Conservation (phyloP, 176 grass and related monocot genomes). For the Oryza officinalis region DNA sequence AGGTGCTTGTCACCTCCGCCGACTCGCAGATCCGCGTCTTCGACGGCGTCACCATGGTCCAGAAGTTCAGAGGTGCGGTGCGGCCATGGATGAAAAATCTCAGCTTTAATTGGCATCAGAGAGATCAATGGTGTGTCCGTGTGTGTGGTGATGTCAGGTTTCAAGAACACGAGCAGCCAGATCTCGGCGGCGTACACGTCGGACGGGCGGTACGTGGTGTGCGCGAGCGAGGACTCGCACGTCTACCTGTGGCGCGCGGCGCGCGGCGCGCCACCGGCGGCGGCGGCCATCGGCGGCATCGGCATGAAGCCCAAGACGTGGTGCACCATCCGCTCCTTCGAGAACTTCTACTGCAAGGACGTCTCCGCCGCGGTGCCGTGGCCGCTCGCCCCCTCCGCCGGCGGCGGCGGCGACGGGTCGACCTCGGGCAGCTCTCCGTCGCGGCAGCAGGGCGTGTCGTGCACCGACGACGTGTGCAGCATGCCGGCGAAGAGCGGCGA, state of each 20-base stretch:
- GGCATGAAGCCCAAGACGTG: conserved; percentile 62
- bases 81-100: background rate
- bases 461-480: conserved; percentile 53
- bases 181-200: conserved; percentile 80
- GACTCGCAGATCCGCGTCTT: conserved; percentile 94
- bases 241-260: conserved; percentile 60
- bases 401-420: background rate
- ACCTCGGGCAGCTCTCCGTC: conserved; percentile 3
- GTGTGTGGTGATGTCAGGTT: conserved; percentile 40
- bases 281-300: conserved; percentile 39
- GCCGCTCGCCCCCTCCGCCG: conserved; percentile 21
- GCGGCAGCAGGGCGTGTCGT: conserved; percentile 12
- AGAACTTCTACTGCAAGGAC: conserved; percentile 97
- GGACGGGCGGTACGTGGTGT: conserved; percentile 69
- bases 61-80: conserved; percentile 79
- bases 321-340: conserved; percentile 76
- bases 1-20: conserved; percentile 88
- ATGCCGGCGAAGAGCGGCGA: conserved; percentile 28
- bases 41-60: conserved; percentile 77
- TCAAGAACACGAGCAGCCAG: conserved; percentile 98
- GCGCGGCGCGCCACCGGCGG: conserved; percentile 25
- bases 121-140: background rate
- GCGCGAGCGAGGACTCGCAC: conserved; percentile 90
- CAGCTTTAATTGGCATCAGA: background rate
- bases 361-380: conserved; percentile 80